These are phyloP conservation scores for Pichia scutulata DNA, from an alignment of 805 yeast genomes.

Conservation along the genomic window DNA sequence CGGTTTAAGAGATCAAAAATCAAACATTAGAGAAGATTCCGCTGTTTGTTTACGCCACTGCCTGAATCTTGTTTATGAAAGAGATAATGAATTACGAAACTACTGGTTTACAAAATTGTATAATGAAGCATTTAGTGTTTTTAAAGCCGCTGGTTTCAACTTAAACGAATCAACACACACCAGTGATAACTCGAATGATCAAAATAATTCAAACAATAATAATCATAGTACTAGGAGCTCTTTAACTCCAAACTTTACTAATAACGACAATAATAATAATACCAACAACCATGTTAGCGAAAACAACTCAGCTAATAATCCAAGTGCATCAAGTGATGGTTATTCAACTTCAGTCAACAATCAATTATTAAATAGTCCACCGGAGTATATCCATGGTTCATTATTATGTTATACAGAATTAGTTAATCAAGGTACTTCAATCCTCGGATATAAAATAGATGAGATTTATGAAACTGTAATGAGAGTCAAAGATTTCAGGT, in stretches of 20 bases:
- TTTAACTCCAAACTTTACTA: neutral
- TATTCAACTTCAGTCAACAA: neutral
- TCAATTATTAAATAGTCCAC: conserved; percentile 17
- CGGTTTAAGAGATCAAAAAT: conserved; percentile 73
- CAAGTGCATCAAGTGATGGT: neutral
- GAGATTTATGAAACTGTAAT: conserved; percentile 70
- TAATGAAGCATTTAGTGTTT: conserved; percentile 26
- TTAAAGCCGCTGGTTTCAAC: conserved; percentile 17
- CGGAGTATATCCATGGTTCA: conserved; percentile 83
- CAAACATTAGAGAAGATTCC: conserved; percentile 71
- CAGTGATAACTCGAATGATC: neutral
- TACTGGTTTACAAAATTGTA: conserved; percentile 66
- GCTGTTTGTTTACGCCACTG: conserved; percentile 76
- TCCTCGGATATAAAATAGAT: conserved; percentile 63
- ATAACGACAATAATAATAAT: neutral
- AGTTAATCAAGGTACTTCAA: conserved; percentile 61
- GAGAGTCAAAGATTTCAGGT: conserved; percentile 68
- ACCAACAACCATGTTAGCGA: neutral
- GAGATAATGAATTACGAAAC: conserved; percentile 64
- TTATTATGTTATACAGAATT: conserved; percentile 76
- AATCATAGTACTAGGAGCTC: neutral
- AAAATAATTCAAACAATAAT: neutral
- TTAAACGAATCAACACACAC: neutral
- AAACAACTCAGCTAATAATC: neutral
- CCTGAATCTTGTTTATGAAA: conserved; percentile 65